Percentiles rank a stretch among this genome's conserved stretches.
phyloP scores from a whole-genome alignment of 1,284 basidiomycete species.

The Vanrija sp. region DNA sequence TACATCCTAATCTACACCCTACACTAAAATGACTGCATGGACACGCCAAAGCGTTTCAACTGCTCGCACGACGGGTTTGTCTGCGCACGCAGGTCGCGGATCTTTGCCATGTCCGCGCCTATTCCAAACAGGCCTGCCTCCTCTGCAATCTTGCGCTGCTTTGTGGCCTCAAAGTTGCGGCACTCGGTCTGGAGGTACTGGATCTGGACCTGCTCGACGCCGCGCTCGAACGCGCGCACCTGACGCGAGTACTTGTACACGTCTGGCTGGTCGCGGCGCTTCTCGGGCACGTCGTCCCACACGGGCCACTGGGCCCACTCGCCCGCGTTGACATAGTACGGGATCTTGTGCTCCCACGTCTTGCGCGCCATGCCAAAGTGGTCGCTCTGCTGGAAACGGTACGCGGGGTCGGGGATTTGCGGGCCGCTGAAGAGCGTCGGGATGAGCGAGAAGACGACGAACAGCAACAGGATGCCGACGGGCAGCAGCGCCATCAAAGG shows the following conservation, averaged over 20 bases:
- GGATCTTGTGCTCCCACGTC: slow-evolving; percentile 65
- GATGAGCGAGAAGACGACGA: slow-evolving; percentile 80
- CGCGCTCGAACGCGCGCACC: slow-evolving; percentile 47
- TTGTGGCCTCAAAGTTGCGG: slow-evolving; percentile 33
- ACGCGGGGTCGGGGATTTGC: slow-evolving; percentile 72
- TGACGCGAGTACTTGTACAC: slow-evolving; percentile 38
- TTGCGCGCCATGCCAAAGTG: slow-evolving; percentile 63
- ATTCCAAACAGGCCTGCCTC: slow-evolving; percentile 83
- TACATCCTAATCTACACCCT: too few relatives aligned
- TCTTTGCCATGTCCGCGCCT: slow-evolving; percentile 80
- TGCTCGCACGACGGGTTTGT: slow-evolving; percentile 62
- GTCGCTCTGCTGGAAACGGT: slow-evolving; percentile 59
- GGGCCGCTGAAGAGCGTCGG: slow-evolving; percentile 65
- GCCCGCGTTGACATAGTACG: slow-evolving; percentile 78
- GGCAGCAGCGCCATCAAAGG: slow-evolving; percentile 81
- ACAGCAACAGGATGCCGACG: slow-evolving; percentile 72
- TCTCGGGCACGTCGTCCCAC: slow-evolving; percentile 59
- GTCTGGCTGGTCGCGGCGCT: slow-evolving; percentile 51
- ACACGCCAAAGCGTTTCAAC: slow-evolving; percentile 33
- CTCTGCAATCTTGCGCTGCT: slow-evolving; percentile 58
- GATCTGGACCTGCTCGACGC: slow-evolving; percentile 68
- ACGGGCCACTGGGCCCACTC: slow-evolving; percentile 75
- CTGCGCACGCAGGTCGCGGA: slow-evolving; percentile 33
- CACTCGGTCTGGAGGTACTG: slow-evolving; percentile 58
- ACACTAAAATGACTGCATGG: slow-evolving; percentile 12